Percentiles rank a stretch among this genome's conserved stretches.
phyloP scores from a whole-genome alignment of 495 filamentous ascomycete genomes.

The Penicillium silybi region DNA sequence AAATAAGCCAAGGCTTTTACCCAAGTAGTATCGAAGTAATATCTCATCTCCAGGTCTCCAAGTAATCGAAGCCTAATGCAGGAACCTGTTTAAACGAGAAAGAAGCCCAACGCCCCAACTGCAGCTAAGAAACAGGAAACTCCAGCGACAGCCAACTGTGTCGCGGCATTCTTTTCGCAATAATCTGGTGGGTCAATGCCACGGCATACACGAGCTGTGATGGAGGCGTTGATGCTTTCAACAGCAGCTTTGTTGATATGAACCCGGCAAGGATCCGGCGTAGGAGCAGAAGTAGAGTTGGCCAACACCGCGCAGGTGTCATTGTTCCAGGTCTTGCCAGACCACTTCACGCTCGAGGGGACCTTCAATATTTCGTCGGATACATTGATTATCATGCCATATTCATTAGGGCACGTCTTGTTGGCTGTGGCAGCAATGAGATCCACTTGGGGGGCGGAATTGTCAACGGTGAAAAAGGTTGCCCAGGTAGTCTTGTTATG shows the following conservation, averaged over 20 bases:
- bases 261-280: conserved; percentile 14
- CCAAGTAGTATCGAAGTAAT: neutral
- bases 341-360: conserved; percentile 2
- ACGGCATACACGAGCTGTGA: neutral
- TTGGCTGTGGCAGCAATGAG: conserved; percentile 24
- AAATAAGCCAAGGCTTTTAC: neutral
- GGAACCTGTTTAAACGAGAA: neutral
- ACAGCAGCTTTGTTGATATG: conserved; percentile 11
- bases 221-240: conserved; percentile 23
- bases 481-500: conserved; percentile 1
- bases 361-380: conserved; percentile 16
- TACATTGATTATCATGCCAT: conserved; percentile 22
- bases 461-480: conserved; percentile 9
- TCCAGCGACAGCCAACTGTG: conserved; percentile 2
- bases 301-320: conserved; percentile 19
- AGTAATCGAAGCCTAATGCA: neutral
- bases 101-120: conserved; percentile 3
- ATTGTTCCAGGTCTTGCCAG: conserved; percentile 3
- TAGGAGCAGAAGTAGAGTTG: conserved; percentile 5
- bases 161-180: conserved; percentile 2
- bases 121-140: conserved; percentile 3
- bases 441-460: conserved; percentile 3
- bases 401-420: conserved; percentile 15
- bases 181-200: conserved; percentile 1
- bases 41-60: neutral